Evolutionary conservation across 2,329 filamentous ascomycete species (phyloP), one percentile per base, ranked within the genome.

Genomic region (Lasiodiplodia hormozganensis): DNA sequence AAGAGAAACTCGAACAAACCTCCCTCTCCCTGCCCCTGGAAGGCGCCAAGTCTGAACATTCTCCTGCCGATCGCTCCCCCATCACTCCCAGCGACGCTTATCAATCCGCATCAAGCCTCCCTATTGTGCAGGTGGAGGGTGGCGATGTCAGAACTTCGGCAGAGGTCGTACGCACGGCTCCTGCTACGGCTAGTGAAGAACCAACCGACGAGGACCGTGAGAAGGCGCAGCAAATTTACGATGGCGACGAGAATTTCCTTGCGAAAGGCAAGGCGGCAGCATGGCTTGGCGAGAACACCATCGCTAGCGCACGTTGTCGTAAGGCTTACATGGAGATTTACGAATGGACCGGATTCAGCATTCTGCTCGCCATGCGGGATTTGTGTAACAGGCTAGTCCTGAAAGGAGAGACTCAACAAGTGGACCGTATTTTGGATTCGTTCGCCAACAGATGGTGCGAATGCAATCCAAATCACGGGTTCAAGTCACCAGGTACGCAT

Each of bases 331-430:
- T 99, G 91, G 90, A 93, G 70, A 83, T 97, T 12, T 97, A 95
- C 77, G 91, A 97, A 76, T 98, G 96, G 82, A 84, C 87, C 8
- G 90, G 91, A 73, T 85, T 92, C 75, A 97, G 92, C 78, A 90
- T 98, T 58, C 85, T 98, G 18, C 85, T 86, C 47, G 89, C 92
- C 8, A 85, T 98, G 71, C 89, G 96, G 31, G 88, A 90, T 69
- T 85, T 99, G 31, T 99, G 96, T 78, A 88, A 88, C 65, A 90
- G 92, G 38, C 85, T 98, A 28, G 86, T 96, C 4, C 85, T 99
- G 68, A 92, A 92, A 72, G 96, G 92, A 51, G 96, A 99, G 81
- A 97, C 94, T 2, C 96, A 99, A 80, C 95, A 99, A 79, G 93
- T 99, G 23, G 96, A 99, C 78, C 91, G 96, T 40, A 95, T 99